Evolutionary conservation across 169 alveolate genomes (phyloP).

Genomic region (Eimeria acervulina): DNA sequence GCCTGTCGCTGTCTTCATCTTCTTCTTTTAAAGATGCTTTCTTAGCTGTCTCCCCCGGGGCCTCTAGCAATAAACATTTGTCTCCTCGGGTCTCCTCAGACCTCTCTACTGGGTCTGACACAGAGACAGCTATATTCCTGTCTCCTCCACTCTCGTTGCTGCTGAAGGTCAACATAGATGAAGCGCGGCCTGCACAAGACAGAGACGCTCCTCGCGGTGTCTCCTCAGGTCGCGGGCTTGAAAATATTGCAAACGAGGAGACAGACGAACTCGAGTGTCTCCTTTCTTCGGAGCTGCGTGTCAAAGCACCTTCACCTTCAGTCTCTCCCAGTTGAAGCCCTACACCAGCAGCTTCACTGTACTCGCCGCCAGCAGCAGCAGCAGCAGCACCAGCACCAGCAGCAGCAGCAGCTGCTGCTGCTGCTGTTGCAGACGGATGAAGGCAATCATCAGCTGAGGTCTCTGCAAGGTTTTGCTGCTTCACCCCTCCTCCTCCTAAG

Average conservation of each 20-base stretch:
- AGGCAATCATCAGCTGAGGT: not conserved
- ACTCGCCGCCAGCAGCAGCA: not conserved
- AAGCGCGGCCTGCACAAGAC: not conserved
- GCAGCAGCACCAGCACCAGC: not conserved
- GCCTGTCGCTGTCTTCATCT: conserved; percentile 28
- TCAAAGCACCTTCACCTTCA: not conserved
- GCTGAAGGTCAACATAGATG: conserved; percentile 39
- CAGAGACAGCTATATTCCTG: not conserved
- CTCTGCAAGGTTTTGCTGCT: not conserved
- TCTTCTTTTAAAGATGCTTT: not conserved
- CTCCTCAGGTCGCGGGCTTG: conserved; percentile 63
- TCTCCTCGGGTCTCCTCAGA: not conserved
- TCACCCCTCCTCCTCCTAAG: not conserved
- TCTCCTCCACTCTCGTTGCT: conserved; percentile 29
- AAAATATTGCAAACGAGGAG: conserved; percentile 33
- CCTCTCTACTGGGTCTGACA: not conserved
- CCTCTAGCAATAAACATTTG: not conserved
- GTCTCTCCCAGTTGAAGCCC: conserved; percentile 30
- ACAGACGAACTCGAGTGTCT: conserved; percentile 44
- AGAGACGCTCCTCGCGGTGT: conserved; percentile 30
- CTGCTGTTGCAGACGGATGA: conserved; percentile 23
- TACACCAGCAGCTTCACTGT: not conserved
- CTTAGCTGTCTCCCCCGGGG: not conserved
- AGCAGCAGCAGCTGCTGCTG: not conserved
- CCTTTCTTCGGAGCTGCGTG: not conserved